These are phyloP conservation scores for Verticillium nubilum DNA, from an alignment of 2,329 filamentous ascomycete genomes.

Conservation along the genomic window DNA sequence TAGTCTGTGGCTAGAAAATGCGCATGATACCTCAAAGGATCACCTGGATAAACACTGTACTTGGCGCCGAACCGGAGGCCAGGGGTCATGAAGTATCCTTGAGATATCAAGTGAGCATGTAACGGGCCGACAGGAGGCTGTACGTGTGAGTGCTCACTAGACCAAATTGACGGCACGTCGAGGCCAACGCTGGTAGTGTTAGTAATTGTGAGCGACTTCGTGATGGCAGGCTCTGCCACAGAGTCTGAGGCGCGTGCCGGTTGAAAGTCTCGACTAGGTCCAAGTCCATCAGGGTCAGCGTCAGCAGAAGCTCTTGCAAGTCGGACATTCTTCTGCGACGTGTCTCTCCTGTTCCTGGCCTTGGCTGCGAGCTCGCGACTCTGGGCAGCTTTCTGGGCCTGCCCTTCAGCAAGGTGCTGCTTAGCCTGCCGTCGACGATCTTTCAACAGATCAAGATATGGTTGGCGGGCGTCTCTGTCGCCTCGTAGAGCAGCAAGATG, in stretches of 20 bases:
- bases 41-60: slow-evolving; percentile 92
- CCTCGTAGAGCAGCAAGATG: slow-evolving; percentile 63
- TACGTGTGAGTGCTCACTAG: slow-evolving; percentile 2
- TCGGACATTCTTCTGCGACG: neutral
- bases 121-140: slow-evolving; percentile 44
- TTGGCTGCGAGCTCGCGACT: slow-evolving; percentile 18
- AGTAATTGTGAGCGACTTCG: slow-evolving; percentile 23
- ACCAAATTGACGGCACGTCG: slow-evolving; percentile 6
- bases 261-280: neutral
- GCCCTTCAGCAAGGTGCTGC: slow-evolving; percentile 31
- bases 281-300: neutral
- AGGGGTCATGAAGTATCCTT: slow-evolving; percentile 83
- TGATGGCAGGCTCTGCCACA: neutral
- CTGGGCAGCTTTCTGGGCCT: slow-evolving; percentile 25
- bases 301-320: neutral
- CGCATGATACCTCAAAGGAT: slow-evolving; percentile 90
- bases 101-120: slow-evolving; percentile 72
- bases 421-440: slow-evolving; percentile 36
- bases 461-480: slow-evolving; percentile 49
- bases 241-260: neutral
- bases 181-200: slow-evolving; percentile 28
- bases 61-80: slow-evolving; percentile 91
- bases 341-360: slow-evolving; percentile 12
- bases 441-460: slow-evolving; percentile 57
- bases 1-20: slow-evolving; percentile 85